These are phyloP conservation scores for Golovinomyces cichoracearum DNA, from an alignment of 2,329 filamentous ascomycete species.

Conservation along the genomic window DNA sequence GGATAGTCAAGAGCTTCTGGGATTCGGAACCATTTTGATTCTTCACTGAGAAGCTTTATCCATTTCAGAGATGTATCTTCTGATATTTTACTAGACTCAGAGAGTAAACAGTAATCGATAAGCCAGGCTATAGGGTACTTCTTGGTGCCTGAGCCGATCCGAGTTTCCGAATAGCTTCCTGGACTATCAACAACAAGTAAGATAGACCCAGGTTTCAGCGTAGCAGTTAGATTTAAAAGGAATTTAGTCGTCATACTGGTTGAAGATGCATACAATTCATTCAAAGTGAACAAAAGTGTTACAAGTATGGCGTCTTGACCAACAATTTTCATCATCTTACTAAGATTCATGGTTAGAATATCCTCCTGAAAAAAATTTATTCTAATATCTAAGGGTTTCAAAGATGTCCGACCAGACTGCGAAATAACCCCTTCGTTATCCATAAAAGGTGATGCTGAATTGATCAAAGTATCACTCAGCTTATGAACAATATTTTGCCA, in stretches of 20 bases:
- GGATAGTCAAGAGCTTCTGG: conserved; percentile 44
- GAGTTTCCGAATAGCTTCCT: conserved; percentile 70
- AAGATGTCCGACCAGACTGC: conserved; percentile 21
- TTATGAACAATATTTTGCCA: conserved; percentile 40
- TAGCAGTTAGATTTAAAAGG: conserved; percentile 39
- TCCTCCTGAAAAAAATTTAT: conserved; percentile 24
- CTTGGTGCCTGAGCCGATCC: conserved; percentile 31
- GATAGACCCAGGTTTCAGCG: conserved; percentile 31
- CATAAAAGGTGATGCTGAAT: conserved; percentile 23
- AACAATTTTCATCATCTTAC: conserved; percentile 14
- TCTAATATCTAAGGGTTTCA: conserved; percentile 18
- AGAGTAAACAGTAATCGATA: conserved; percentile 52
- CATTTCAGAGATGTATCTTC: conserved; percentile 23
- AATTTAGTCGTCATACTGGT: conserved; percentile 49
- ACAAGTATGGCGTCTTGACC: conserved; percentile 27
- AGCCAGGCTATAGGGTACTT: conserved; percentile 89
- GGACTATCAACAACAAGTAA: conserved; percentile 79
- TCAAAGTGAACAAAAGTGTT: conserved; percentile 79
- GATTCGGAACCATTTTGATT: conserved; percentile 67
- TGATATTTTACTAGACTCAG: conserved; percentile 17
- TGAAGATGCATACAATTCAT: conserved; percentile 69
- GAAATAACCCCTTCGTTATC: conserved; percentile 25
- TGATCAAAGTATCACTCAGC: conserved; percentile 30
- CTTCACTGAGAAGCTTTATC: conserved; percentile 49
- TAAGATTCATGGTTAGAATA: conserved; percentile 20